Percentiles rank a stretch among this genome's conserved stretches.
Evolutionary conservation across 1,139 yeast genomes (phyloP).

Genomic region (Scheffersomyces titani): DNA sequence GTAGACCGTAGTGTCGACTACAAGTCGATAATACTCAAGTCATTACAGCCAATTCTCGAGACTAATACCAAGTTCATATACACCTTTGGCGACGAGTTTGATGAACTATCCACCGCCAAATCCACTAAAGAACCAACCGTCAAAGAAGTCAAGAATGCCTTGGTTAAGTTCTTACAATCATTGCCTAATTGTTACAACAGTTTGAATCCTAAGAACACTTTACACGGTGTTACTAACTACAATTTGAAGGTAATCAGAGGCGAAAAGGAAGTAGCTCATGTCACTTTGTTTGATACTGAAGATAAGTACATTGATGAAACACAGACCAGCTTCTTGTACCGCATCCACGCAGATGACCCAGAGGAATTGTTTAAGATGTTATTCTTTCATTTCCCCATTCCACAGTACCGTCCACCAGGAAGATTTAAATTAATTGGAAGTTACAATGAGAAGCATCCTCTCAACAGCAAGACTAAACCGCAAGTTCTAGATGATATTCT

Average conservation of each 20-base stretch:
- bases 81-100: conserved; percentile 41
- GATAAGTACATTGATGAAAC: conserved; percentile 28
- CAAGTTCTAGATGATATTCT: conserved; percentile 39
- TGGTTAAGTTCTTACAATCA: conserved; percentile 25
- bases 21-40: conserved; percentile 37
- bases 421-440: conserved; percentile 49
- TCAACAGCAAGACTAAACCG: conserved; percentile 34
- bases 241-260: conserved; percentile 24
- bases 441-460: conserved; percentile 47
- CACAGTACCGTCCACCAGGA: conserved; percentile 52
- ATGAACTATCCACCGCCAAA: conserved; percentile 2
- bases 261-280: conserved; percentile 21
- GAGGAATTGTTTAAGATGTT: conserved; percentile 29
- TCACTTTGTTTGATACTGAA: conserved; percentile 39
- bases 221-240: conserved; percentile 42
- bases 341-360: conserved; percentile 10
- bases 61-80: conserved; percentile 33
- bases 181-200: conserved; percentile 43
- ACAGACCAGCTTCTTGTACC: conserved; percentile 26
- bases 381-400: conserved; percentile 55
- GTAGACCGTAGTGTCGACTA: conserved; percentile 24
- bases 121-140: conserved; percentile 5
- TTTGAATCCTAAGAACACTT: conserved; percentile 12
- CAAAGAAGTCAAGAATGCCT: conserved; percentile 5
- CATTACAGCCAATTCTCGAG: conserved; percentile 35